Evolutionary conservation across 129 eudicot genomes (phyloP), one percentile per base, ranked within the genome.

Genomic region (Escallonia herrerae): DNA sequence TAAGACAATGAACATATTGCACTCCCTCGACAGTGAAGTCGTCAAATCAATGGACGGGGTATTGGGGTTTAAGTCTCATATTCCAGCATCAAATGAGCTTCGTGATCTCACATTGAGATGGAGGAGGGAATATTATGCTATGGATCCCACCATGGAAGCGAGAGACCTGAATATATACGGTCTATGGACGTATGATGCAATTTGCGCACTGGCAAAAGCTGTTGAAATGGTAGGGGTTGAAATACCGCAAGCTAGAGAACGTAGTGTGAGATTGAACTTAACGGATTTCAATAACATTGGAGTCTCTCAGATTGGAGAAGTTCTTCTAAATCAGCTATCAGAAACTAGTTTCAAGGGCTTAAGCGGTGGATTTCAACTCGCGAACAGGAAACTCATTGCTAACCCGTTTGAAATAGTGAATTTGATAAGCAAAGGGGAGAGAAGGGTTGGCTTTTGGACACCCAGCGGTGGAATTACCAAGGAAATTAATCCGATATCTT

Each of bases 361-460:
- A 40, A 72, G 73, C 8, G 96, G 96, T 13, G 70, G 77, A 0
- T 84, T 79, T 58, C 60, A 67, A 40, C 54, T 88, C 15, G 37
- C 22, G 12, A 67, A 79, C 37, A 79, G 83, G 57, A 61, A 56
- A 62, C 55, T 61, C 15, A 8, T 52, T 15, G 11, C 58, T 0
- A 50, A 65, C 2, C 33, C 58, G 3, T 60, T 65, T 10, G 77
- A 81, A 67, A 56, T 87, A 6, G 66, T 79, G 58, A 82, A 82
- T 57, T 75, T 87, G 15, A 33, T 74, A 1, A 86, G 96, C 15
- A 70, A 54, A 41, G 74, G 78, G 44, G 76, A 68, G 67, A 75
- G 51, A 53, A 74, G 71, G 33, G 56, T 88, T 1, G 89, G 91
- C n/a, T 74, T 67, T 43, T 87, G 89, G 91, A 79, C 77, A 13